Conservation (phyloP, 306 rosid genomes). For the Citrullus amarus region DNA sequence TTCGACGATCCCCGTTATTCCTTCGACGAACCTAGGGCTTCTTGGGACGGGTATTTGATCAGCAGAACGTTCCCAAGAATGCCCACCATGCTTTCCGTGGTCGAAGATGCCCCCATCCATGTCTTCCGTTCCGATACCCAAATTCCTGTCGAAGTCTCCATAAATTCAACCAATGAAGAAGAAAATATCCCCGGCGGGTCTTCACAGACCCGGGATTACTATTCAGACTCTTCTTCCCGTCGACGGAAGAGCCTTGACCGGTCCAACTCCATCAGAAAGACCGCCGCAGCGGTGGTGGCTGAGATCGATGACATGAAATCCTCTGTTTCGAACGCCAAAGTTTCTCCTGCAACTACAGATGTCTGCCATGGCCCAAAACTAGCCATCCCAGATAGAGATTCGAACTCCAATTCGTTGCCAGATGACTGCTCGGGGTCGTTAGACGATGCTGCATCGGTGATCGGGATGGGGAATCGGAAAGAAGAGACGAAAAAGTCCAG, state of each 20-base stretch:
- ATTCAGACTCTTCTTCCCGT: conserved; percentile 59
- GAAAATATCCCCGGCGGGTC: conserved; percentile 68
- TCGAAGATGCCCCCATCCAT: conserved; percentile 55
- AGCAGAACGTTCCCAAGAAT: conserved; percentile 57
- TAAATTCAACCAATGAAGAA: conserved; percentile 31
- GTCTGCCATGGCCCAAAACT: conserved; percentile 38
- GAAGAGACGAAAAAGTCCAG: conserved; percentile 47
- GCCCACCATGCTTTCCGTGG: conserved; percentile 90
- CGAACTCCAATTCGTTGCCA: conserved; percentile 52
- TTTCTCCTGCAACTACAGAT: conserved; percentile 48
- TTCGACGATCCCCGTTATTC: conserved; percentile 80
- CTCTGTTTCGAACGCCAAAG: conserved; percentile 57
- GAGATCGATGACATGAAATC: conserved; percentile 80
- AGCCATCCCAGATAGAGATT: conserved; percentile 42
- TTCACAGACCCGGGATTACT: conserved; percentile 72
- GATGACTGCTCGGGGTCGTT: conserved; percentile 64
- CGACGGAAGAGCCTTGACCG: conserved; percentile 87
- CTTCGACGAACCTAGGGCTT: conserved; percentile 89
- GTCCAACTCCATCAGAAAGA: conserved; percentile 75
- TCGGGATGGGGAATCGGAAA: conserved; percentile 30
- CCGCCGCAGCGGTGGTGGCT: conserved; percentile 90
- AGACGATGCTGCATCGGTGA: conserved; percentile 43
- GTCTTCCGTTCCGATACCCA: conserved; percentile 58
- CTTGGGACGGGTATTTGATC: conserved; percentile 85
- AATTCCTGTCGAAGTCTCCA: conserved; percentile 67